Percentiles rank a stretch among this genome's conserved stretches.
phyloP scores from a whole-genome alignment of 139 green algal species.

The Tetratostichococcus sp. region DNA sequence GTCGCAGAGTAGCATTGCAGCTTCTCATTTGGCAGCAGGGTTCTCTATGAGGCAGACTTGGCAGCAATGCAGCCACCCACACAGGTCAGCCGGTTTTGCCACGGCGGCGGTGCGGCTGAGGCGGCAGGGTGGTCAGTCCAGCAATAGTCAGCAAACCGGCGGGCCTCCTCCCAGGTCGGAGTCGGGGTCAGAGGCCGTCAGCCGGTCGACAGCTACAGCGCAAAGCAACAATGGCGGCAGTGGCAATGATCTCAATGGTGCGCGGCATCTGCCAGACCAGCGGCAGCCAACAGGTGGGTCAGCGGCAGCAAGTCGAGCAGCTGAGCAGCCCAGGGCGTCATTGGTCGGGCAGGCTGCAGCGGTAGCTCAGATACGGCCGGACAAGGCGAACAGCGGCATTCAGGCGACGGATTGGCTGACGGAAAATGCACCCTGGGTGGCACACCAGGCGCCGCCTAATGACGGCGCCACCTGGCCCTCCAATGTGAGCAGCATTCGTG shows the following conservation, averaged over 20 bases:
- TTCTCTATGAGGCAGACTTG: no score
- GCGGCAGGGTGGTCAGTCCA: no score
- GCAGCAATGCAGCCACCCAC: neutral
- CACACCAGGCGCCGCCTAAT: neutral
- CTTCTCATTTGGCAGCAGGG: no score
- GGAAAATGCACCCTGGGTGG: neutral
- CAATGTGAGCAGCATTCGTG: neutral
- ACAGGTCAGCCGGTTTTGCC: slow-evolving; percentile 1
- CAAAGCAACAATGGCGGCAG: no score
- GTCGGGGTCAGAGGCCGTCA: no score
- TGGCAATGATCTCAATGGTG: neutral
- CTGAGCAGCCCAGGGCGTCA: no score
- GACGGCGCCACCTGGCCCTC: neutral
- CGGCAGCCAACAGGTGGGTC: no score
- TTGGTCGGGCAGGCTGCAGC: neutral
- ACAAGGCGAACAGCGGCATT: neutral
- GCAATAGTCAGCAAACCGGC: neutral
- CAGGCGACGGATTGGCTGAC: neutral
- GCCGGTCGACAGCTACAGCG: no score
- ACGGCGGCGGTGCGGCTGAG: neutral
- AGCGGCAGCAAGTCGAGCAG: no score
- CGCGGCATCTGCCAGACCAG: neutral
- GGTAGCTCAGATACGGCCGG: no score
- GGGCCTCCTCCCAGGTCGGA: no score
- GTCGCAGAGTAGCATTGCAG: no score